Evolutionary conservation across 192 early-diverging fungal species (phyloP).

Genomic region (Diversispora eburnea): DNA sequence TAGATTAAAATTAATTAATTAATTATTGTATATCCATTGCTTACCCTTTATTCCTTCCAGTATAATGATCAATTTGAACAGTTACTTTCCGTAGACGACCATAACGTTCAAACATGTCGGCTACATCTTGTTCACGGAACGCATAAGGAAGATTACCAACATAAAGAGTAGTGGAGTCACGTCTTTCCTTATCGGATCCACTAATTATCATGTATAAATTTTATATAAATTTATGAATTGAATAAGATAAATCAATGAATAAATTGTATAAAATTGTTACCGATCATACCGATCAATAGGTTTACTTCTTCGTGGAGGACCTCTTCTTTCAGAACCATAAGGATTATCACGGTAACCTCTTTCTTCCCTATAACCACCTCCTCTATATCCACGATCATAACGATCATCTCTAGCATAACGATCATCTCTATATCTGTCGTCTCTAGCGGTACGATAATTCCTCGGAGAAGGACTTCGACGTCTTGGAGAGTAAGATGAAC

Average conservation of each 20-base stretch:
- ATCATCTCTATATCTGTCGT: conserved; percentile 35
- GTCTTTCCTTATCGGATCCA: conserved; percentile 64
- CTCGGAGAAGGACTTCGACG: conserved; percentile 40
- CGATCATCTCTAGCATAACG: conserved; percentile 31
- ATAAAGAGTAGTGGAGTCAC: conserved; percentile 60
- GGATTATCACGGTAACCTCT: conserved; percentile 43
- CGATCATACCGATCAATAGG: conserved; percentile 42
- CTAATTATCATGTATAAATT: conserved; percentile 34
- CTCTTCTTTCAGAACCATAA: conserved; percentile 38
- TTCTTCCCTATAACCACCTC: conserved; percentile 38
- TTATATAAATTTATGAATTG: not conserved
- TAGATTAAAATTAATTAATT: not conserved
- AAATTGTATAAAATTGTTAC: not conserved
- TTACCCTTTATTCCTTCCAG: conserved; percentile 79
- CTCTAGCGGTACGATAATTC: conserved; percentile 36
- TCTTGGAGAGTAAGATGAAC: conserved; percentile 41
- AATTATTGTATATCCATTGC: conserved; percentile 1
- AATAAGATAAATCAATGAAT: conserved; percentile 24
- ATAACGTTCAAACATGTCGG: conserved; percentile 72
- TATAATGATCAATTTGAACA: conserved; percentile 69
- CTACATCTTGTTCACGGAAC: conserved; percentile 66
- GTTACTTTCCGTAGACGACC: conserved; percentile 62
- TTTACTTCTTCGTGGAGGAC: conserved; percentile 46
- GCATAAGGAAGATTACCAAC: conserved; percentile 76
- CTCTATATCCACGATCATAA: conserved; percentile 38